These are phyloP conservation scores for Microcyclospora pomicola DNA, from an alignment of 2,329 filamentous ascomycete species.

Conservation along the genomic window DNA sequence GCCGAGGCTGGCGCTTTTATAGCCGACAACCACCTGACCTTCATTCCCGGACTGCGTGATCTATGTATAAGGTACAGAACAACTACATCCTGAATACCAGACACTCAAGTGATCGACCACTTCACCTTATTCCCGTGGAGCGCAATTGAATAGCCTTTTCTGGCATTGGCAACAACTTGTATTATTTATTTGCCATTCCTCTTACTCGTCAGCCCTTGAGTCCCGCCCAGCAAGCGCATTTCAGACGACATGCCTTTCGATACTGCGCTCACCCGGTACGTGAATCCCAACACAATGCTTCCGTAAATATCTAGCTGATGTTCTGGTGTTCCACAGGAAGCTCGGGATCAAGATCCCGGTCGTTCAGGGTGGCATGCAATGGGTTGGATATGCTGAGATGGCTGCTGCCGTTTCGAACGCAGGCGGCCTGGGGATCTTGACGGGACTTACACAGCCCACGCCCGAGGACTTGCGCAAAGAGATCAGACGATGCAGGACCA, in stretches of 20 bases:
- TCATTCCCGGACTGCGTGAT: too few species aligned
- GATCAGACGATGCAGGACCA: slow-evolving; percentile 69
- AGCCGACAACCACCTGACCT: too few species aligned
- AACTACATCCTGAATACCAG: too few species aligned
- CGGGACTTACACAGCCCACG: slow-evolving; percentile 80
- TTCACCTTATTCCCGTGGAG: too few species aligned
- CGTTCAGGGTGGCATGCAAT: slow-evolving; percentile 79
- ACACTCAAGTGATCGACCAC: too few species aligned
- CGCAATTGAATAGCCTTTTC: too few species aligned
- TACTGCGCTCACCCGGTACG: slow-evolving; percentile 46
- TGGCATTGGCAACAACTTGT: too few species aligned
- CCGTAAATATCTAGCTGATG: slow-evolving; percentile 32
- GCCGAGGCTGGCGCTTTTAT: too few species aligned
- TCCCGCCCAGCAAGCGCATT: background rate
- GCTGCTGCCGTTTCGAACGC: slow-evolving; percentile 65
- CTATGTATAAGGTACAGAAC: too few species aligned
- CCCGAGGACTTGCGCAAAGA: slow-evolving; percentile 87
- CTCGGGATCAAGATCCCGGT: slow-evolving; percentile 47
- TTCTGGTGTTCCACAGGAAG: slow-evolving; percentile 1
- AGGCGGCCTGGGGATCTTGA: slow-evolving; percentile 72
- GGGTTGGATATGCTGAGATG: slow-evolving; percentile 68
- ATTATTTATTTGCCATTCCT: too few species aligned
- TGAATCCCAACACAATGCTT: slow-evolving; percentile 38
- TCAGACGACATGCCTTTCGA: slow-evolving; percentile 45
- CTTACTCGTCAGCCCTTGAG: too few species aligned